phyloP scores from a whole-genome alignment of 2,329 filamentous ascomycete genomes.

The Aspergillus ibericus region DNA sequence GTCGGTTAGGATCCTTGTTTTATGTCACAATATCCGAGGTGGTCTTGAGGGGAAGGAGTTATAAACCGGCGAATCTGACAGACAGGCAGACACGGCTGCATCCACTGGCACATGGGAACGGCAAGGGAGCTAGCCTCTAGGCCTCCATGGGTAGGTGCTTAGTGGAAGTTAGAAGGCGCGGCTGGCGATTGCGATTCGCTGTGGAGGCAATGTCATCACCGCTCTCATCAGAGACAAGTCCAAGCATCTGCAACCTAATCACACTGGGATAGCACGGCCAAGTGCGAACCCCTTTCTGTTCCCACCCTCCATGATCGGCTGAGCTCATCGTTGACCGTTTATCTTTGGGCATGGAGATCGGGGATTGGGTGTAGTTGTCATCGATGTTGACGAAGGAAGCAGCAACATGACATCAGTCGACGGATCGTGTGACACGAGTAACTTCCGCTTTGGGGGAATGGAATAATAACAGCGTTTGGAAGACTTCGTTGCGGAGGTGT shows the following conservation, averaged over 20 bases:
- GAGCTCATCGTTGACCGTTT: not conserved
- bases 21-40: not conserved
- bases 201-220: not conserved
- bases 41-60: not conserved
- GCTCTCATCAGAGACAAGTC: constrained; percentile 6
- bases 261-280: constrained; percentile 10
- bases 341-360: not conserved
- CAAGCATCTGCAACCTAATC: constrained; percentile 17
- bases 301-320: constrained; percentile 1
- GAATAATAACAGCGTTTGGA: not conserved
- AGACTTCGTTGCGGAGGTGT: not conserved
- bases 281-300: constrained; percentile 5
- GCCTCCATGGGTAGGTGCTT: constrained; percentile 1
- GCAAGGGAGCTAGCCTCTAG: constrained; percentile 13
- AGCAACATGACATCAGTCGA: constrained; percentile 14
- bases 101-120: constrained; percentile 16
- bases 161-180: constrained; percentile 11
- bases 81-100: constrained; percentile 1
- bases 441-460: not conserved
- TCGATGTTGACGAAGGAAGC: not conserved
- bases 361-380: not conserved
- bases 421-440: constrained; percentile 21
- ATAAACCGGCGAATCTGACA: constrained; percentile 5
- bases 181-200: constrained; percentile 12
- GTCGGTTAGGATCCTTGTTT: constrained; percentile 9